Conservation (phyloP, 1,139 yeast species). For the Kluyveromyces sp. region DNA sequence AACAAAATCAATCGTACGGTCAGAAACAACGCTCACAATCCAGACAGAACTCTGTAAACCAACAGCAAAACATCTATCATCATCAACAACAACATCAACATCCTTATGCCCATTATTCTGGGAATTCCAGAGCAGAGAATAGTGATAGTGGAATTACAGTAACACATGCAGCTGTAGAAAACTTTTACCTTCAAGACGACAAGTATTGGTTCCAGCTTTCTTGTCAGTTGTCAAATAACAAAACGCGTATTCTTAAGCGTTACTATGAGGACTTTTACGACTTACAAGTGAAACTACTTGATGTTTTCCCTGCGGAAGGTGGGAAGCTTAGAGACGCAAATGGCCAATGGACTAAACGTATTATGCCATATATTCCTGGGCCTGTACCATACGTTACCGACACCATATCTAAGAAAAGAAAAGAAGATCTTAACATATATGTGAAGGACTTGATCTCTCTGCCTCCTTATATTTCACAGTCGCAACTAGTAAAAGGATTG, state of each 20-base stretch:
- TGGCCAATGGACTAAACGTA: conserved; percentile 54
- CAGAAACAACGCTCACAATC: conserved; percentile 6
- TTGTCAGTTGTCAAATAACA: conserved; percentile 64
- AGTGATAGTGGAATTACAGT: conserved; percentile 23
- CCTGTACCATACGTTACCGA: conserved; percentile 92
- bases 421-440: conserved; percentile 79
- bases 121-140: conserved; percentile 24
- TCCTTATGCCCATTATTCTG: conserved; percentile 11
- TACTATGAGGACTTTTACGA: conserved; percentile 96
- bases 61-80: conserved; percentile 7
- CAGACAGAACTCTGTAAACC: conserved; percentile 8
- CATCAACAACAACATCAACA: conserved; percentile 10
- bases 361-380: conserved; percentile 92
- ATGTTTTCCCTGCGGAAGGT: conserved; percentile 85
- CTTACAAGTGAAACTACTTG: conserved; percentile 76
- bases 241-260: conserved; percentile 65
- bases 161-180: conserved; percentile 66
- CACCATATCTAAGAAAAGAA: conserved; percentile 73
- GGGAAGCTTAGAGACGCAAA: conserved; percentile 51
- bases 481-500: conserved; percentile 59
- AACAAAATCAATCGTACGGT: conserved; percentile 6
- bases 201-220: conserved; percentile 82
- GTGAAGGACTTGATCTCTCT: conserved; percentile 65
- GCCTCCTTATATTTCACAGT: conserved; percentile 70
- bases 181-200: conserved; percentile 76